A percentile compares a stretch with the other conserved stretches of the same genome.
Conservation (phyloP, 73 alveolate genomes). For the Blepharisma japonicum region DNA sequence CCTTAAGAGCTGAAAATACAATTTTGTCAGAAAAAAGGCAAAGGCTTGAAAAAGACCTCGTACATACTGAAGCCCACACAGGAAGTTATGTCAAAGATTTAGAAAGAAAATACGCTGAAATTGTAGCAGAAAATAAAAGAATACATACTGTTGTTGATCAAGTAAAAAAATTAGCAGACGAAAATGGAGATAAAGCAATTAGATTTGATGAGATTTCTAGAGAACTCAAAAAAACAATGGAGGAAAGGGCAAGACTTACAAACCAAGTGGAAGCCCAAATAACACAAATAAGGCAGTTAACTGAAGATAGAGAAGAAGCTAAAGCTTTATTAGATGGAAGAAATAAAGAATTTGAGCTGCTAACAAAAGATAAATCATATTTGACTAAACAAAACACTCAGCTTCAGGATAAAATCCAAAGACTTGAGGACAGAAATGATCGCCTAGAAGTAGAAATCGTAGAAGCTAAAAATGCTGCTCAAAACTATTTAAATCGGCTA, state of each 20-base stretch:
- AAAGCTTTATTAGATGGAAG: slow-evolving; percentile 43
- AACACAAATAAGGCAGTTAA: slow-evolving; percentile 30
- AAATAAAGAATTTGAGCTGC: slow-evolving; percentile 66
- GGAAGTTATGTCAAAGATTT: slow-evolving; percentile 12
- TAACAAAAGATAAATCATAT: slow-evolving; percentile 71
- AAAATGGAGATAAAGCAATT: slow-evolving; percentile 49
- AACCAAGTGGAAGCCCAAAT: slow-evolving; percentile 44
- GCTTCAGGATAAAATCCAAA: slow-evolving; percentile 59
- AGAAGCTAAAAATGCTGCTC: slow-evolving; percentile 70
- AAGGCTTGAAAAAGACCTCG: slow-evolving; percentile 40
- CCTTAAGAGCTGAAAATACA: slow-evolving; percentile 42
- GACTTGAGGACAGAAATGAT: slow-evolving; percentile 80
- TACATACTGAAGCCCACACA: slow-evolving; percentile 42
- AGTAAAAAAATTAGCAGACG: slow-evolving; percentile 36
- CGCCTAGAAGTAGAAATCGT: slow-evolving; percentile 66
- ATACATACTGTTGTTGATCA: slow-evolving; percentile 41
- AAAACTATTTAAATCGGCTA: slow-evolving; percentile 68
- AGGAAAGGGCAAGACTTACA: slow-evolving; percentile 46
- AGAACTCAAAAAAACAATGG: slow-evolving; percentile 40
- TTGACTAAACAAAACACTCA: slow-evolving; percentile 51
- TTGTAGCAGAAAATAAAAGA: slow-evolving; percentile 45
- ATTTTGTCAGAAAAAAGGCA: slow-evolving; percentile 40
- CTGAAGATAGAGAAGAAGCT: slow-evolving; percentile 34
- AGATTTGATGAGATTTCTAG: slow-evolving; percentile 52
- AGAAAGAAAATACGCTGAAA: slow-evolving; percentile 24